Base-by-base conservation (phyloP, 768 basidiomycete genomes). In the Lanmaoa rubissima region DNA sequence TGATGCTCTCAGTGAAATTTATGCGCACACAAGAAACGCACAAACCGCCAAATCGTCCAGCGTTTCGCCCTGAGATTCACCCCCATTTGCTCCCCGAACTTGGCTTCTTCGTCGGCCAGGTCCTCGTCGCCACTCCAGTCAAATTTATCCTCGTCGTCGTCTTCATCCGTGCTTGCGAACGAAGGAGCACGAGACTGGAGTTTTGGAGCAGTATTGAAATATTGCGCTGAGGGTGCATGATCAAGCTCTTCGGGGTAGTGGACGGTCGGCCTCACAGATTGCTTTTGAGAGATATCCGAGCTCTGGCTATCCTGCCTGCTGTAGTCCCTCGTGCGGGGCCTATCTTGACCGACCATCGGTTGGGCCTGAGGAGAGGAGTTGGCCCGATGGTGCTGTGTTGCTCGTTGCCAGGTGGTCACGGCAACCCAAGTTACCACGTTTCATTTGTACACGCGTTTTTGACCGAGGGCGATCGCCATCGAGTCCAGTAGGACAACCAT, bases 111-210 rank as follows among this genome's bases (percentile, higher is more conserved):
- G 58, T 90, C 84, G 0, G 78, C 81, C 17, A 92, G 74, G 64
- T 92, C 88, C 53, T 89, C 89, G 60, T 92, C 90, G 17, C 77
- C 86, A 39, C 84, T 86, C 89, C 89, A 90, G 66, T 92, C 85
- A 56, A 85, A 89, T n/a, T 82, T 78, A 1, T 79, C 72, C 0
- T 70, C 76, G 0, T 80, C 78, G 21, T 87, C 84, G 1, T 80
- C 79, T 11, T 85, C 86, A 48, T 87, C 85, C 4, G 80, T 82
- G 40, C 72, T 78, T 31, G 74, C 78, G 16, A 80, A 68, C 3
- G 84, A 84, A 17, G 83, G 61, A 26, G 68, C 60, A 28, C 66
- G 70, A 28, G 76, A 73, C 5, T 71, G 68, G 71, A 75, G 53
- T 75, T 67, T 62, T 64, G 66, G 60, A 64, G 71, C 54, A 49